Evolutionary conservation across 2,329 filamentous ascomycete genomes (phyloP).

Genomic region (Nothophaeocryptopus gaeumannii): DNA sequence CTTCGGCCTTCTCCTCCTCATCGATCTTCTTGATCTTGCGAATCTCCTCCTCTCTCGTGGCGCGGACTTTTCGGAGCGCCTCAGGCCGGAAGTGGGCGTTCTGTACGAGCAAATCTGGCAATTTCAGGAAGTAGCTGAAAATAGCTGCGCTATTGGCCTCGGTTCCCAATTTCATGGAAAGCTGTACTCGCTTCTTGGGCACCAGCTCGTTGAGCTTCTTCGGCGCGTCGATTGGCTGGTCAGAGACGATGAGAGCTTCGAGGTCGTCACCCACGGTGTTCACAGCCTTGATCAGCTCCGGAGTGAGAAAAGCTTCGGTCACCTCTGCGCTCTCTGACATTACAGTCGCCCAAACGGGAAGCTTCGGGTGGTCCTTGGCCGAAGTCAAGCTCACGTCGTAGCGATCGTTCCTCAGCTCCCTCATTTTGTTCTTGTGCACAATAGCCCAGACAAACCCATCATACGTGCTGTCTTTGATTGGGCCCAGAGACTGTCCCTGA

Average conservation of each 20-base stretch:
- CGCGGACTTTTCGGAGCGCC: conserved; percentile 78
- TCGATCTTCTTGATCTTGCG: conserved; percentile 74
- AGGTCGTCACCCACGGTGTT: conserved; percentile 74
- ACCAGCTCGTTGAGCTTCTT: conserved; percentile 76
- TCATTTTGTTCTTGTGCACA: conserved; percentile 94
- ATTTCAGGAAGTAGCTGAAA: conserved; percentile 72
- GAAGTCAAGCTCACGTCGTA: conserved; percentile 91
- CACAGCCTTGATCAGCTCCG: conserved; percentile 80
- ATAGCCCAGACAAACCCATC: conserved; percentile 94
- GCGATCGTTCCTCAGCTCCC: conserved; percentile 80
- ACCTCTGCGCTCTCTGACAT: conserved; percentile 98
- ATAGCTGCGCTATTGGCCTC: conserved; percentile 61
- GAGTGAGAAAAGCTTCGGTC: conserved; percentile 79
- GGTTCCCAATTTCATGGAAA: conserved; percentile 68
- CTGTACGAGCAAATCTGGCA: conserved; percentile 77
- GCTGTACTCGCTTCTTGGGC: conserved; percentile 81
- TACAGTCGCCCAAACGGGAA: conserved; percentile 84
- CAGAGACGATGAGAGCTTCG: conserved; percentile 83
- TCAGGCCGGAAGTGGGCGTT: conserved; percentile 81
- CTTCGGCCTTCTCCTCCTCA: conserved; percentile 68
- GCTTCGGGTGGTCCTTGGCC: conserved; percentile 88
- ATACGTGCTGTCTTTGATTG: conserved; percentile 60
- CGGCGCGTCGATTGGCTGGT: conserved; percentile 86
- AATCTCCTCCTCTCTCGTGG: conserved; percentile 75
- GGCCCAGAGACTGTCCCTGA: conserved; percentile 48